Evolutionary conservation across 179 eudicot species (phyloP).

Genomic region (Spinacia oleracea): DNA sequence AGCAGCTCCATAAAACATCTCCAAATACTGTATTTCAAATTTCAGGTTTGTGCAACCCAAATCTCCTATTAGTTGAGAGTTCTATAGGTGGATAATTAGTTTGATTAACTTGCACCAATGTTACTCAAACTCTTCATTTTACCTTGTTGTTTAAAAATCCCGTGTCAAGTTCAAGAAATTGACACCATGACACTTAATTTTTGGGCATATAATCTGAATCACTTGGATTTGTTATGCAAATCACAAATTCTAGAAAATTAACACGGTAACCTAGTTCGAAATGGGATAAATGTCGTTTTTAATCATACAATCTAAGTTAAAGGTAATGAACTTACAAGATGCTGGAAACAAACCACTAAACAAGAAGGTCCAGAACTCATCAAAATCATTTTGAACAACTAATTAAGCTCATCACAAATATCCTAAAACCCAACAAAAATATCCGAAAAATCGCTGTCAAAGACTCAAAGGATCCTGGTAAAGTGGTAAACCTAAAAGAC

Average conservation of each 20-base stretch:
- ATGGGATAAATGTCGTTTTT: background rate
- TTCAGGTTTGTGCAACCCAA: background rate
- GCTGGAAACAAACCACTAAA: background rate
- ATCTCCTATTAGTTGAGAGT: background rate
- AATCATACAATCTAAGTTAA: slow-evolving; percentile 1
- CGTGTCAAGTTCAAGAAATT: background rate
- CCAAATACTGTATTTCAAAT: background rate
- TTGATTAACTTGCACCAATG: background rate
- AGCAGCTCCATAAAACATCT: background rate
- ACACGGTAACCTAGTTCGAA: background rate
- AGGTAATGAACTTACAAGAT: background rate
- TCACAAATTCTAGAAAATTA: background rate
- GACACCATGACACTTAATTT: background rate
- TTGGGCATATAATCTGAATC: background rate
- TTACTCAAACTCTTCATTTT: background rate
- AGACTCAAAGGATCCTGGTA: no score
- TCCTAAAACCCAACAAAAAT: background rate
- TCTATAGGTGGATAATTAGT: background rate
- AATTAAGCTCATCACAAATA: background rate
- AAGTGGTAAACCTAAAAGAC: background rate
- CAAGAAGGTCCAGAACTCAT: background rate
- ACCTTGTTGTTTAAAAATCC: background rate
- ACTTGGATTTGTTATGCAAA: background rate
- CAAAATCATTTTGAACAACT: background rate
- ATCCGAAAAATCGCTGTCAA: background rate